Base-by-base conservation (phyloP, 768 basidiomycete species). In the Mycena maculata region DNA sequence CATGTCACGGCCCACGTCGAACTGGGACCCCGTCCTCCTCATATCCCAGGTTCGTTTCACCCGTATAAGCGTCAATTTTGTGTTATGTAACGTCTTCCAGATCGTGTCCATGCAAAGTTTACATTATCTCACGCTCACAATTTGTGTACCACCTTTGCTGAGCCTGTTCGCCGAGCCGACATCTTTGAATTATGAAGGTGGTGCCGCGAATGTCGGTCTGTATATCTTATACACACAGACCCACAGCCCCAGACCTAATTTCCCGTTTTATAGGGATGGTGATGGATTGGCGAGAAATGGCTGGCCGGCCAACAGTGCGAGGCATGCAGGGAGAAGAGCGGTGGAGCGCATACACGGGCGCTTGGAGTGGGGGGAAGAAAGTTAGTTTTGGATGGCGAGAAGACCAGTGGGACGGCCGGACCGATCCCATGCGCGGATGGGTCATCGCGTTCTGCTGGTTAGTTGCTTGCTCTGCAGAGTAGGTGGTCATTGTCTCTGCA, bases 221-320 rank as follows among this genome's bases (percentile, higher is more conserved):
- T 69, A 44, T 39, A 27, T 28, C 8, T 28, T 18, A 23, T 33
- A 25, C 31, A 49, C 22, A 10, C 22, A n/a, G 13, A 7, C 6
- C 41, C 47, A 2, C 20, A 23, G 64, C 58, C n/a, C 22, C 42
- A n/a, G 28, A 57, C 45, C 42, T 45, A 10, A 60, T 23, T n/a
- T 23, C 12, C 23, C 47, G 33, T 42, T 36, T 22, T 23, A 2
- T 67, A 91, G 92, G 91, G 4, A 94, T 95, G 91, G 83, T 99
- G 39, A 95, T 99, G 90, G 96, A 99, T 80, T 99, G 98, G 98
- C 86, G 95, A 49, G 93, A 98, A 78, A 91, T 99, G 88, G 92
- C 96, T 1, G 93, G 95, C 5, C 80, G 87, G 56, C 89, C 93
- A 4, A 96, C 95, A 0, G 88, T 92, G 23, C 86, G 85, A 61